phyloP scores from a whole-genome alignment of 768 basidiomycete genomes.

The Phaffia australis region DNA sequence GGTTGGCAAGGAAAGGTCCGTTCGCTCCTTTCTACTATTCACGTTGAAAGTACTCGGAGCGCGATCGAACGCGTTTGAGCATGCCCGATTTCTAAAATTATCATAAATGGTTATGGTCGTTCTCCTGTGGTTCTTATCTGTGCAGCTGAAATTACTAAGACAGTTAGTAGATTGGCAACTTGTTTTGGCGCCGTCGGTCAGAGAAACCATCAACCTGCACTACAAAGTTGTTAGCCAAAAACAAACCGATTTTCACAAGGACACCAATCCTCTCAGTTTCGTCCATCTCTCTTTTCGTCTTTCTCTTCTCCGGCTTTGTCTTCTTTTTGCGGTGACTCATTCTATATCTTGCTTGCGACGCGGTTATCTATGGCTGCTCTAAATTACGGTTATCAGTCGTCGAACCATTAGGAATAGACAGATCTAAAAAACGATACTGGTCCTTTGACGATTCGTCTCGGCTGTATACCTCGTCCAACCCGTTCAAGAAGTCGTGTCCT shows the following conservation, averaged over 20 bases:
- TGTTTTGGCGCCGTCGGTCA: constrained; percentile 55
- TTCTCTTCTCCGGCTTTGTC: constrained; percentile 56
- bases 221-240: constrained; percentile 73
- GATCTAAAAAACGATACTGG: constrained; percentile 69
- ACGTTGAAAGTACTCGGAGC: too few relatives aligned
- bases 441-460: constrained; percentile 77
- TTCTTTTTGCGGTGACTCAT: constrained; percentile 25
- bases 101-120: neutral
- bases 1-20: constrained; percentile 19
- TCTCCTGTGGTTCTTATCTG: neutral
- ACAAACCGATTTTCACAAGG: constrained; percentile 42
- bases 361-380: too few relatives aligned
- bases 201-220: constrained; percentile 61
- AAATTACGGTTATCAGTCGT: constrained; percentile 36
- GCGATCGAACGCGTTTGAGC: neutral
- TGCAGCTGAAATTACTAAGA: constrained; percentile 67
- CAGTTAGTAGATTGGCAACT: constrained; percentile 78
- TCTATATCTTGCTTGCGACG: too few relatives aligned
- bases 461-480: constrained; percentile 72
- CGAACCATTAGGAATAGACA: constrained; percentile 66
- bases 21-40: neutral
- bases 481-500: constrained; percentile 75
- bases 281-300: constrained; percentile 38
- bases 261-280: constrained; percentile 43
- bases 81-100: neutral